Evolutionary conservation across 257 asterid species (phyloP).

Genomic region (Nicotiana tomentosiformis): DNA sequence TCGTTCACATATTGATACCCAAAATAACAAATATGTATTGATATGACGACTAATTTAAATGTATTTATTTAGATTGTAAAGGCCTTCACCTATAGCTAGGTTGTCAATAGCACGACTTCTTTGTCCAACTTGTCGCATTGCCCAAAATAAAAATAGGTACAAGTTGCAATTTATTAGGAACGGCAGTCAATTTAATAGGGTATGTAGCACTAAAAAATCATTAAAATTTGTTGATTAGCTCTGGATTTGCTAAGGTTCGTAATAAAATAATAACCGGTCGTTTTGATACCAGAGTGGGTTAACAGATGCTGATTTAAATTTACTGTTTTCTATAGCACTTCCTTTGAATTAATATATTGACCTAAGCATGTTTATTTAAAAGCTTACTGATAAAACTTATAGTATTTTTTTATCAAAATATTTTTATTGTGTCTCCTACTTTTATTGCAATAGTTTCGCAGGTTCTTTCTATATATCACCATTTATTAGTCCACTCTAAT

Average conservation of each 20-base stretch:
- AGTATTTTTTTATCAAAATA: background rate
- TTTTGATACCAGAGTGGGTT: background rate
- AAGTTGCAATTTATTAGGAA: background rate
- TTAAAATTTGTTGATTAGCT: background rate
- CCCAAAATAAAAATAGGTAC: background rate
- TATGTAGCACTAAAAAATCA: background rate
- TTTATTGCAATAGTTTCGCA: background rate
- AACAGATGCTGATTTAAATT: background rate
- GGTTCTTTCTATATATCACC: background rate
- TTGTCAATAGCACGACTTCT: background rate
- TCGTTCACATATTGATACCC: background rate
- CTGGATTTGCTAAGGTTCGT: background rate
- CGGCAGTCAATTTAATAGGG: background rate
- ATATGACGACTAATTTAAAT: background rate
- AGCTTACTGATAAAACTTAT: background rate
- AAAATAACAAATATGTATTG: background rate
- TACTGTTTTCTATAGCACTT: background rate
- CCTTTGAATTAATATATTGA: background rate
- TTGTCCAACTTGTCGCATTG: background rate
- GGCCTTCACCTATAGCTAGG: background rate
- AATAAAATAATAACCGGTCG: background rate
- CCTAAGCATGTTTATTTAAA: background rate
- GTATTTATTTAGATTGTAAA: background rate
- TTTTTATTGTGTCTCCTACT: background rate
- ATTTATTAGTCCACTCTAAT: background rate